Conservation (phyloP, 768 basidiomycete genomes). For the Panus rudis region DNA sequence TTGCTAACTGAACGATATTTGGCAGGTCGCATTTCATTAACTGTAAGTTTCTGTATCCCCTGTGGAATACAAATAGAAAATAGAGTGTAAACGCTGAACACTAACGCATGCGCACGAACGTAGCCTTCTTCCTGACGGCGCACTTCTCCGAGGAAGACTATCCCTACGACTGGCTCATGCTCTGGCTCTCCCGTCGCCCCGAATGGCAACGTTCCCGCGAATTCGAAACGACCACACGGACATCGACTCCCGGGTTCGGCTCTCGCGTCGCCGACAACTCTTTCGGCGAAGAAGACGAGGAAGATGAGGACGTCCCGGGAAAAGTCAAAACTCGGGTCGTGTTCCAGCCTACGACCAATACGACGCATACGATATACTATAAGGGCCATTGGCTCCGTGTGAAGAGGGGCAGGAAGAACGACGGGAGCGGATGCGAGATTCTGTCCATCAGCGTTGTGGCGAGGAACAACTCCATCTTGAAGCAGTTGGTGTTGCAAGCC, state of each 20-base stretch:
- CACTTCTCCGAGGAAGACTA: slow-evolving; percentile 89
- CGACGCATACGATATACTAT: slow-evolving; percentile 86
- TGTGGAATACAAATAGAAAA: slow-evolving; percentile 6
- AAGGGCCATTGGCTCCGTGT: slow-evolving; percentile 80
- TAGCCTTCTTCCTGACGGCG: slow-evolving; percentile 68
- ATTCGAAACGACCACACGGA: slow-evolving; percentile 82
- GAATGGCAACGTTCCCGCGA: slow-evolving; percentile 88
- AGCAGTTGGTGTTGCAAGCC: slow-evolving; percentile 85
- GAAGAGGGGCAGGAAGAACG: slow-evolving; percentile 59
- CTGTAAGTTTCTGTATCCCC: slow-evolving; percentile 43
- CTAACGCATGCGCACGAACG: background rate
- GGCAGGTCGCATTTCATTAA: slow-evolving; percentile 79
- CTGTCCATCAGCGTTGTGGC: slow-evolving; percentile 82
- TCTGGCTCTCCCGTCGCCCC: slow-evolving; percentile 79
- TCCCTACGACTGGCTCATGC: slow-evolving; percentile 88
- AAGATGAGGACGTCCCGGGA: slow-evolving; percentile 48
- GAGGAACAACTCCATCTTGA: slow-evolving; percentile 75
- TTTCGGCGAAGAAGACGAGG: slow-evolving; percentile 48
- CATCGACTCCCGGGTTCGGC: slow-evolving; percentile 53
- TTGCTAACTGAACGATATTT: slow-evolving; percentile 1
- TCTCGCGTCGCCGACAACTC: slow-evolving; percentile 44
- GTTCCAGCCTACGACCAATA: slow-evolving; percentile 84
- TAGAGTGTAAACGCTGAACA: slow-evolving; percentile 3
- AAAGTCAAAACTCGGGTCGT: slow-evolving; percentile 73
- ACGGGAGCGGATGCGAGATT: slow-evolving; percentile 64